phyloP scores from a whole-genome alignment of 148 eudicot genomes.

The Arbutus unedo region DNA sequence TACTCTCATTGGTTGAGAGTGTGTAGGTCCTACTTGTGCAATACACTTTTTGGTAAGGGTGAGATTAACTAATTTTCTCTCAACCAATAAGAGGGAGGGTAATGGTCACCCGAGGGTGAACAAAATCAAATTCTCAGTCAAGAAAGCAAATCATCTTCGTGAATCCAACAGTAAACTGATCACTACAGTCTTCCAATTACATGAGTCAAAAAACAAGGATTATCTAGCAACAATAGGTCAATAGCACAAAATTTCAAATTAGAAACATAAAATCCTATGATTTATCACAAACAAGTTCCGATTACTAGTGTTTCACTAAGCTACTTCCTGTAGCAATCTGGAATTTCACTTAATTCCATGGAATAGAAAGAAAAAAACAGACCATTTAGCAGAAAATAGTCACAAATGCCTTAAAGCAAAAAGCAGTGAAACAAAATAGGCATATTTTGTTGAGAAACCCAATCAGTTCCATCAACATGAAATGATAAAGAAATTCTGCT shows the following conservation, averaged over 20 bases:
- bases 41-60: no score
- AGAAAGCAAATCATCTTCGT: neutral
- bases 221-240: neutral
- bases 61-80: no score
- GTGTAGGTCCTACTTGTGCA: no score
- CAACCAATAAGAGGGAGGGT: no score
- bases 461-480: neutral
- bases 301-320: neutral
- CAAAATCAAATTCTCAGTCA: neutral
- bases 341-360: neutral
- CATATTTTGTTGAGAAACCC: neutral
- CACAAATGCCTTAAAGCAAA: neutral
- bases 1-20: no score
- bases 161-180: neutral
- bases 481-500: neutral
- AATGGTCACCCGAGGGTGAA: no score
- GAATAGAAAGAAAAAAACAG: neutral
- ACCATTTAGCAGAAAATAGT: neutral
- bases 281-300: neutral
- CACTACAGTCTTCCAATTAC: neutral
- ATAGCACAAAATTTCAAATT: neutral
- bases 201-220: neutral
- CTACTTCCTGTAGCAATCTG: constrained; percentile 1
- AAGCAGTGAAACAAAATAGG: neutral
- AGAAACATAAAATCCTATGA: neutral